Percentiles rank a stretch among this genome's conserved stretches.
Evolutionary conservation across 495 filamentous ascomycete species (phyloP).

Genomic region (Evansstolkia leycettana): DNA sequence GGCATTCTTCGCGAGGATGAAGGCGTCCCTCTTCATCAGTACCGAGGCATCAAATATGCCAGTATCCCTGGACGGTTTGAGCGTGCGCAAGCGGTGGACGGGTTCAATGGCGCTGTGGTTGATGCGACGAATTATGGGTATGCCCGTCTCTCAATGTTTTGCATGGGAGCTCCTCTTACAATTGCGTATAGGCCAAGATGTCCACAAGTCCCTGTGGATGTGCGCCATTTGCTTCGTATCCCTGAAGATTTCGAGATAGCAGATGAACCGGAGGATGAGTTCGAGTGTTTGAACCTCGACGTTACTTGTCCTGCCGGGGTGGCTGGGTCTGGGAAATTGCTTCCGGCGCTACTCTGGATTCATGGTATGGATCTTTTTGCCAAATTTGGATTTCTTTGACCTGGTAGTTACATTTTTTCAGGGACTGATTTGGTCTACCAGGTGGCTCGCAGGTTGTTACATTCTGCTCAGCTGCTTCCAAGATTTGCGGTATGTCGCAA

Average conservation of each 20-base stretch:
- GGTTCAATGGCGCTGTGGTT: constrained; percentile 15
- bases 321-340: constrained; percentile 1
- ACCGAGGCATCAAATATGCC: constrained; percentile 26
- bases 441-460: constrained; percentile 28
- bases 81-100: constrained; percentile 13
- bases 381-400: too few relatives aligned
- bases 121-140: constrained; percentile 26
- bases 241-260: constrained; percentile 21
- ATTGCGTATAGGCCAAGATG: constrained; percentile 21
- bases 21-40: constrained; percentile 15
- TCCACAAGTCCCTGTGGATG: constrained; percentile 24
- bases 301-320: constrained; percentile 20
- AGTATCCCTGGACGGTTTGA: constrained; percentile 25
- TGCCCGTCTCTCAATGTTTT: too few relatives aligned
- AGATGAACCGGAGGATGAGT: constrained; percentile 26
- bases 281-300: constrained; percentile 32
- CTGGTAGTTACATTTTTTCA: background rate
- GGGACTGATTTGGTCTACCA: constrained; percentile 2
- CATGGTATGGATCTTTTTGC: constrained; percentile 16
- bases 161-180: background rate
- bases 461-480: constrained; percentile 29
- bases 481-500: constrained; percentile 21
- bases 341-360: constrained; percentile 33
- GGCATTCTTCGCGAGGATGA: constrained; percentile 11
- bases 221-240: constrained; percentile 25